These are phyloP conservation scores for Mallotus repandus DNA, from an alignment of 441 rosid genomes.

Conservation along the genomic window DNA sequence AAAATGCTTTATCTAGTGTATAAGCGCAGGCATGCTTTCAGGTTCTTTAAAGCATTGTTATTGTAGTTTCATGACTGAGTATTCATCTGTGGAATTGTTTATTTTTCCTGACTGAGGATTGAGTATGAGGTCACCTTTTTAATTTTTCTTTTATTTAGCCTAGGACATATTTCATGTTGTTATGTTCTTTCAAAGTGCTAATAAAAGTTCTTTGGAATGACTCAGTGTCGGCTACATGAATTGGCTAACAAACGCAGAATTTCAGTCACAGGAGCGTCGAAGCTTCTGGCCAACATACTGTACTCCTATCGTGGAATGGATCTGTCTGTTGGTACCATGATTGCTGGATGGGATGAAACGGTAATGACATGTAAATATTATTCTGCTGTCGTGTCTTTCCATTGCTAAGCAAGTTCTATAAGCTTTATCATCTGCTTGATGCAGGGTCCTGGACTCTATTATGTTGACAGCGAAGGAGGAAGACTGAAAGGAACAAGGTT, in stretches of 20 bases:
- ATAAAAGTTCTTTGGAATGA: slow-evolving; percentile 20
- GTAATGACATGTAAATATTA: slow-evolving; percentile 33
- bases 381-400: neutral
- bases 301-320: slow-evolving; percentile 99
- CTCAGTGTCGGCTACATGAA: slow-evolving; percentile 93
- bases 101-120: neutral
- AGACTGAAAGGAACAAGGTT: slow-evolving; percentile 90
- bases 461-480: slow-evolving; percentile 99
- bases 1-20: neutral
- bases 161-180: slow-evolving; percentile 4
- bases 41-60: too few relatives aligned
- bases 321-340: slow-evolving; percentile 96
- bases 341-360: slow-evolving; percentile 99
- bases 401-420: neutral
- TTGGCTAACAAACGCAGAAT: slow-evolving; percentile 97
- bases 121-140: neutral
- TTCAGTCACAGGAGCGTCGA: slow-evolving; percentile 97
- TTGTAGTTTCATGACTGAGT: too few relatives aligned
- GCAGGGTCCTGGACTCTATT: slow-evolving; percentile 97
- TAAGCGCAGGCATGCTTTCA: too few relatives aligned
- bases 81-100: too few relatives aligned
- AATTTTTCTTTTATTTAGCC: neutral
- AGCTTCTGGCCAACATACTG: slow-evolving; percentile 92
- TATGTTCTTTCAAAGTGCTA: slow-evolving; percentile 21
- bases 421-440: slow-evolving; percentile 16